A percentile compares a stretch with the other conserved stretches of the same genome.
Evolutionary conservation across 2,329 filamentous ascomycete species (phyloP).

Genomic region (Penicillium sp.): DNA sequence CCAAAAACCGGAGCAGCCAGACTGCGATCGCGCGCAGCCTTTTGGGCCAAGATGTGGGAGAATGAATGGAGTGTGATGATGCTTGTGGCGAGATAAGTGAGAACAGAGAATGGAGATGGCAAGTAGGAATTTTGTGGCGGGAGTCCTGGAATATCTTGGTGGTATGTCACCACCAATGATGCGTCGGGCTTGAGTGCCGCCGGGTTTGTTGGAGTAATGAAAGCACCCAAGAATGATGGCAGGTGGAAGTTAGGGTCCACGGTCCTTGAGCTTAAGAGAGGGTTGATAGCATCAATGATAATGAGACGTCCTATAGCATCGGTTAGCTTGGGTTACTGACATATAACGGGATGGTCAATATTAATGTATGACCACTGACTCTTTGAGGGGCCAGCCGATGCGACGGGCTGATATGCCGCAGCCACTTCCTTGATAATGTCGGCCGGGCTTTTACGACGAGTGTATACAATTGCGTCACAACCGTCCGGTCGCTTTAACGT

Average conservation of each 20-base stretch:
- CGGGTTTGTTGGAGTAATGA: constrained; percentile 57
- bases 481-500: constrained; percentile 66
- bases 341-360: background rate
- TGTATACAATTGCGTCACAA: constrained; percentile 68
- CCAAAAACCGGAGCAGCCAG: constrained; percentile 76
- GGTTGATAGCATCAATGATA: constrained; percentile 77
- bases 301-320: constrained; percentile 65
- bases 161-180: constrained; percentile 78
- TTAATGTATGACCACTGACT: constrained; percentile 23
- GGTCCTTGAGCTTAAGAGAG: constrained; percentile 49
- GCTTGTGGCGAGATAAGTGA: constrained; percentile 86
- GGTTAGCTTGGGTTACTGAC: background rate
- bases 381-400: constrained; percentile 22
- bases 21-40: constrained; percentile 74
- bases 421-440: constrained; percentile 62
- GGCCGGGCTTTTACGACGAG: constrained; percentile 59
- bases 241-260: constrained; percentile 58
- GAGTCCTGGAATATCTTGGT: constrained; percentile 71
- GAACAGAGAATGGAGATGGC: constrained; percentile 69
- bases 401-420: constrained; percentile 32
- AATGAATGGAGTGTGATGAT: constrained; percentile 74
- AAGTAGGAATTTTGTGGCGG: constrained; percentile 44
- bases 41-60: constrained; percentile 70
- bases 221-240: constrained; percentile 68
- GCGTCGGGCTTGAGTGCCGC: constrained; percentile 44